These are phyloP conservation scores for Globisporangium polare DNA, from an alignment of 352 stramenopile genomes.

Conservation along the genomic window DNA sequence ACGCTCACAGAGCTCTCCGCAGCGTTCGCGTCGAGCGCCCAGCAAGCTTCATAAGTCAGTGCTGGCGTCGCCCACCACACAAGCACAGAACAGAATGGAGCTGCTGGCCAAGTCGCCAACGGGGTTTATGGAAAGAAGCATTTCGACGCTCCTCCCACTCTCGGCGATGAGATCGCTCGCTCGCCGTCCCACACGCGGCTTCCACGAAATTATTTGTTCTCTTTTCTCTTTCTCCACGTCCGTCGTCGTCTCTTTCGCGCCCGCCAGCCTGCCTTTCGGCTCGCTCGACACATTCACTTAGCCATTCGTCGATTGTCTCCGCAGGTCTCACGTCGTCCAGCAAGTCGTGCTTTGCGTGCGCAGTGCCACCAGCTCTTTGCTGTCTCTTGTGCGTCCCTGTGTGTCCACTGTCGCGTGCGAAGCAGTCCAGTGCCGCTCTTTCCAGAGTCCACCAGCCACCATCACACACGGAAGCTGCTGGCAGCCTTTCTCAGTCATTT, in stretches of 20 bases:
- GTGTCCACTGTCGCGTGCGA: not conserved
- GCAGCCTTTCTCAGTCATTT: not conserved
- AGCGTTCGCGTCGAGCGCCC: not conserved
- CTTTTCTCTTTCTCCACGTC: not conserved
- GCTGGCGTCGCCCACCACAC: too few species aligned
- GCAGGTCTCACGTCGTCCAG: not conserved
- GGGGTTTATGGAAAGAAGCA: not conserved
- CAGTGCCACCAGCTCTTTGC: not conserved
- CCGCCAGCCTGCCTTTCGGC: too few species aligned
- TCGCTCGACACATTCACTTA: not conserved
- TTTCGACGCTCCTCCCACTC: not conserved
- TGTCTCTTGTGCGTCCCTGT: not conserved
- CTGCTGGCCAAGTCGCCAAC: not conserved
- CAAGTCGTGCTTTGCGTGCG: not conserved
- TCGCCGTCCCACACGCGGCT: not conserved
- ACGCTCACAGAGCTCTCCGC: too few species aligned
- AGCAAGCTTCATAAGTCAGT: not conserved
- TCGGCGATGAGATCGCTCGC: not conserved
- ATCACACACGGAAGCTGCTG: not conserved
- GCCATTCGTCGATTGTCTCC: not conserved
- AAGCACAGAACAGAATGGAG: not conserved
- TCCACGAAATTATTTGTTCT: not conserved
- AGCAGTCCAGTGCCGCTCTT: not conserved
- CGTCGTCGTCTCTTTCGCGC: not conserved
- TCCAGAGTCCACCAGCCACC: not conserved